Percentiles rank a stretch among this genome's conserved stretches.
phyloP scores from a whole-genome alignment of 306 rosid species.

The Glycine tomentella region DNA sequence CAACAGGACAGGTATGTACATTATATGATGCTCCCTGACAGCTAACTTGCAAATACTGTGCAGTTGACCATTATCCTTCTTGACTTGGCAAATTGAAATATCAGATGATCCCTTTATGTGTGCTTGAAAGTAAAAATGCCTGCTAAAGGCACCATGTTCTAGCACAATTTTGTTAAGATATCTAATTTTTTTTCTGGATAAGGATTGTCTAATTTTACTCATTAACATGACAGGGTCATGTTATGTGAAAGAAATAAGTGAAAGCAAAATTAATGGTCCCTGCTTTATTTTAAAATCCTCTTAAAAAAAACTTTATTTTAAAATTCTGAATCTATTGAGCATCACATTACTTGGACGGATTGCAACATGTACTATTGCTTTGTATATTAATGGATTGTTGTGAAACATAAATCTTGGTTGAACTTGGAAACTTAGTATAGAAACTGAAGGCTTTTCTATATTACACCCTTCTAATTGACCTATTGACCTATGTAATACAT shows the following conservation, averaged over 20 bases:
- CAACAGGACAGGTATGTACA: conserved; percentile 93
- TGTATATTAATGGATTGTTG: conserved; percentile 18
- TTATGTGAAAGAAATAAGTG: neutral
- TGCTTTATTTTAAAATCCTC: conserved; percentile 15
- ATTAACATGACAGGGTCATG: conserved; percentile 6
- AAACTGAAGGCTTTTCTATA: conserved; percentile 26
- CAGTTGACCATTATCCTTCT: conserved; percentile 22
- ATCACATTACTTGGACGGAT: conserved; percentile 14
- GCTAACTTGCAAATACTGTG: conserved; percentile 27
- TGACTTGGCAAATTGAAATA: conserved; percentile 15
- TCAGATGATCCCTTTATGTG: conserved; percentile 7
- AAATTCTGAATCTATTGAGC: conserved; percentile 15
- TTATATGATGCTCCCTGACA: conserved; percentile 34
- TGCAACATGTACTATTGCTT: conserved; percentile 7
- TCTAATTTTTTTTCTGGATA: conserved; percentile 44
- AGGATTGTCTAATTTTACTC: conserved; percentile 13
- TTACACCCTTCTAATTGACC: conserved; percentile 22
- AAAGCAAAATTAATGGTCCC: neutral
- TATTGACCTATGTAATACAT: neutral
- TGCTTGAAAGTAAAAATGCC: conserved; percentile 36
- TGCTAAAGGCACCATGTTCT: neutral
- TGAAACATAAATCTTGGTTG: conserved; percentile 23
- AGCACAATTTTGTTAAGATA: conserved; percentile 22
- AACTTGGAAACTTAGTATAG: conserved; percentile 13
- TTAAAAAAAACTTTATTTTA: neutral